A percentile compares a stretch with the other conserved stretches of the same genome.
Conservation (phyloP, 495 filamentous ascomycete genomes). For the Penicillium riverlandense region DNA sequence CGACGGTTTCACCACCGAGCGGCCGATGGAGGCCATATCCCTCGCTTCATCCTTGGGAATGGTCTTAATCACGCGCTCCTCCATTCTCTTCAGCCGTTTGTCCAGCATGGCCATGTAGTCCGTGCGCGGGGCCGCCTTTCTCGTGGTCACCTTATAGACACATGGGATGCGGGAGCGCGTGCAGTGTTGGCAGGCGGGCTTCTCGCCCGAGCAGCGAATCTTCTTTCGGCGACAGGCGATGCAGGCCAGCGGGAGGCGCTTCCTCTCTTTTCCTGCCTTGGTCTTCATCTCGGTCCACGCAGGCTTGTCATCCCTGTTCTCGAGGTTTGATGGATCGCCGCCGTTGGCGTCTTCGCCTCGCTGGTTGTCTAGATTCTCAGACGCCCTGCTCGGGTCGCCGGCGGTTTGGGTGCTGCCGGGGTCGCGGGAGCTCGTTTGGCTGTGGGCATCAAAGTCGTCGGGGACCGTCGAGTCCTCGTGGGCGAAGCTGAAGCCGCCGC, state of each 20-base stretch:
- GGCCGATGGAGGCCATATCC: slow-evolving; percentile 53
- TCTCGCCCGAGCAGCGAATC: slow-evolving; percentile 96
- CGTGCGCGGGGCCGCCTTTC: slow-evolving; percentile 91
- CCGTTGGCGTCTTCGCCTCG: slow-evolving; percentile 7
- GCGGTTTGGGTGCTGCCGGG: slow-evolving; percentile 22
- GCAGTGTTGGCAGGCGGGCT: slow-evolving; percentile 96
- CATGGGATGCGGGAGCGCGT: slow-evolving; percentile 88
- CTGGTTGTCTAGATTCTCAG: slow-evolving; percentile 5
- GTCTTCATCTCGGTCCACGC: slow-evolving; percentile 97
- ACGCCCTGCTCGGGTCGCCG: slow-evolving; percentile 13
- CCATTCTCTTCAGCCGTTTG: slow-evolving; percentile 88
- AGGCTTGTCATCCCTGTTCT: slow-evolving; percentile 37
- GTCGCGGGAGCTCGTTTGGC: slow-evolving; percentile 39
- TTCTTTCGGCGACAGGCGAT: slow-evolving; percentile 97
- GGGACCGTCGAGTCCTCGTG: slow-evolving; percentile 25
- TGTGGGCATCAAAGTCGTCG: slow-evolving; percentile 38
- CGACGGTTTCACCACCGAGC: slow-evolving; percentile 75
- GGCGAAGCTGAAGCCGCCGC: slow-evolving; percentile 13
- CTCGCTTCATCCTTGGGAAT: slow-evolving; percentile 75
- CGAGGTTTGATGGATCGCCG: slow-evolving; percentile 47
- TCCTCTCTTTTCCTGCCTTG: slow-evolving; percentile 95
- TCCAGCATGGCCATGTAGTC: slow-evolving; percentile 99
- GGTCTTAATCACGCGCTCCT: slow-evolving; percentile 94
- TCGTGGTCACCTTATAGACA: slow-evolving; percentile 95
- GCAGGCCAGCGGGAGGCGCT: slow-evolving; percentile 86